phyloP scores from a whole-genome alignment of 2,329 filamentous ascomycete species.

The Arthrinium puccinioides region DNA sequence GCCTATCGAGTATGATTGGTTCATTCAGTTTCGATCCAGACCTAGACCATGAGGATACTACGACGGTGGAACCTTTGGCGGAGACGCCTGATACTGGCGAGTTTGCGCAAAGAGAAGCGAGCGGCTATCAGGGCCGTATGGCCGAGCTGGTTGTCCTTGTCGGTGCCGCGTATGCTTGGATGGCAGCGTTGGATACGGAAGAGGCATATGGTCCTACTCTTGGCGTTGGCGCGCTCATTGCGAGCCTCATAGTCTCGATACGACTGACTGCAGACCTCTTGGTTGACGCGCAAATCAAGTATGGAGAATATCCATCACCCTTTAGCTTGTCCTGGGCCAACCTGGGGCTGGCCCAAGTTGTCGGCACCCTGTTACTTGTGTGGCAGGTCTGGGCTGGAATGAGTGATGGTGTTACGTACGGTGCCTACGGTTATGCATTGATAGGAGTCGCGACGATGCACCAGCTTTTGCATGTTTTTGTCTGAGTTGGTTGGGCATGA shows the following conservation, averaged over 20 bases:
- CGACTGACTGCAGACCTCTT: conserved; percentile 22
- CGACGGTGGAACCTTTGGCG: too few relatives aligned
- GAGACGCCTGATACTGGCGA: too few relatives aligned
- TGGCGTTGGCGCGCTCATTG: conserved; percentile 18
- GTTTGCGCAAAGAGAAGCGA: too few relatives aligned
- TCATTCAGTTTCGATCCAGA: conserved; percentile 24
- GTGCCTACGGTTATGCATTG: conserved; percentile 18
- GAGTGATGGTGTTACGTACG: conserved; percentile 9
- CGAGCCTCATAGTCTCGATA: conserved; percentile 20
- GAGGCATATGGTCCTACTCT: conserved; percentile 19
- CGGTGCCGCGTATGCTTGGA: conserved; percentile 18
- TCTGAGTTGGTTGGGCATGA: too few relatives aligned
- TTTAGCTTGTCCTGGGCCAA: conserved; percentile 18
- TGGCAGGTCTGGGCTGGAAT: conserved; percentile 20
- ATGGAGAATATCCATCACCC: conserved; percentile 12
- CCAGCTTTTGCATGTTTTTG: conserved; percentile 22
- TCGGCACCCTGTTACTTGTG: conserved; percentile 15
- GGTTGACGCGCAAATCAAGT: conserved; percentile 16
- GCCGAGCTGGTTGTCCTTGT: conserved; percentile 17
- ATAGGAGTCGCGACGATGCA: conserved; percentile 20
- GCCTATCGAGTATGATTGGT: conserved; percentile 23
- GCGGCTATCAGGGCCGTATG: conserved; percentile 11
- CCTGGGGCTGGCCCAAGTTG: conserved; percentile 17
- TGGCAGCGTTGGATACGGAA: conserved; percentile 14
- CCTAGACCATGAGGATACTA: too few relatives aligned